These are phyloP conservation scores for Citrus trifoliata DNA, from an alignment of 345 rosid genomes.

Conservation along the genomic window DNA sequence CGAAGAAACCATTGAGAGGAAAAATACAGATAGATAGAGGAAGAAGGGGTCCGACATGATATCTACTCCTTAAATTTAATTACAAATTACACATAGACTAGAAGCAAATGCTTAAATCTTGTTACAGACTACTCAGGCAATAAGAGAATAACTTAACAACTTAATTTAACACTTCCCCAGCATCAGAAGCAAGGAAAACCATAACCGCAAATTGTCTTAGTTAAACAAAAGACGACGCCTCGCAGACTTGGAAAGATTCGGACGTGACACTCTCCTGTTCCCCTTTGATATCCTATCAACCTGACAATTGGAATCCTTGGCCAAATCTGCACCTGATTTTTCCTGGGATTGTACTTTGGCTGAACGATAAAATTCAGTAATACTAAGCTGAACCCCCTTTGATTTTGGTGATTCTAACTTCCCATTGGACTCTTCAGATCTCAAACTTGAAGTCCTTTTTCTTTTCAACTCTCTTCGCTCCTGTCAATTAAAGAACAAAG, in stretches of 20 bases:
- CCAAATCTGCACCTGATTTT: constrained; percentile 30
- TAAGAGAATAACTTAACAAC: constrained; percentile 15
- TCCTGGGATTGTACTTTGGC: constrained; percentile 36
- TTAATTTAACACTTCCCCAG: neutral
- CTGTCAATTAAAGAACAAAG: constrained; percentile 32
- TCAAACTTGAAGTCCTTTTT: constrained; percentile 32
- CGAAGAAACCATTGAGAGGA: neutral
- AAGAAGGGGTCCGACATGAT: neutral
- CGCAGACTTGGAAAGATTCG: constrained; percentile 59
- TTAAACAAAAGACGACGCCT: constrained; percentile 68
- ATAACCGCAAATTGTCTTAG: constrained; percentile 17
- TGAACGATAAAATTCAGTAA: constrained; percentile 76
- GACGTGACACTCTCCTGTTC: constrained; percentile 47
- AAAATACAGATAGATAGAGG: neutral
- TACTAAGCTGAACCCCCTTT: constrained; percentile 53
- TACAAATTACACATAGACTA: neutral
- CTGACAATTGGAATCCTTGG: constrained; percentile 14
- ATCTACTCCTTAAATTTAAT: neutral
- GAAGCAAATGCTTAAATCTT: neutral
- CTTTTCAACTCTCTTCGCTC: constrained; percentile 44
- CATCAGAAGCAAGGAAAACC: neutral
- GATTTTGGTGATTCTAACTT: constrained; percentile 38
- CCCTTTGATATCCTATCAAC: constrained; percentile 29
- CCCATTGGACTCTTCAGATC: constrained; percentile 28
- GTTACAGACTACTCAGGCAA: neutral